Base-by-base conservation (phyloP, 225 moss, liverwort and hornwort genomes). In the Sphagnum tenellum region DNA sequence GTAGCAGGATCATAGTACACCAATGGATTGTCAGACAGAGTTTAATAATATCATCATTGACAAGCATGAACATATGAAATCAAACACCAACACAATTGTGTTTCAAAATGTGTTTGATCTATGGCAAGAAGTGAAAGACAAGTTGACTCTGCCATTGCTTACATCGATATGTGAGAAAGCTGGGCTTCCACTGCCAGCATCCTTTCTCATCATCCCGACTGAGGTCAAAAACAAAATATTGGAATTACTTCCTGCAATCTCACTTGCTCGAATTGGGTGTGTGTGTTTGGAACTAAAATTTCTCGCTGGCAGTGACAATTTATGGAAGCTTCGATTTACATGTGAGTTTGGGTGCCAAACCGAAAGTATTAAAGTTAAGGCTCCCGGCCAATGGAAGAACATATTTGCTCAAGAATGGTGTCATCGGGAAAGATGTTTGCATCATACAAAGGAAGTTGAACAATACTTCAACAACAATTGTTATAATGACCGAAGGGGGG, bases 41-140 rank as follows among this genome's bases (percentile, higher is more conserved):
- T 29, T 1, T 29, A 29, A 29, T 29, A 29, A 29, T 29, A 29
- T 29, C 29, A 29, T 29, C 5, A 59, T 67, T 3, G 80, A 67
- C 57, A 69, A 63, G 58, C 46, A 56, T 8, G 0, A 59, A n/a
- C 62, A 65, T 47, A 50, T 67, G 44, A 75, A 75, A 5, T 64
- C 57, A 57, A 79, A 79, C 50, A 67, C 60, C 48, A 74, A 74
- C 47, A 74, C 29, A 29, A 29, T 1, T 29, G 29, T 87, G 47
- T 89, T 86, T 60, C 76, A 75, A 55, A 70, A 90, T 66, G 77
- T 92, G 50, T 96, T 88, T 70, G 90, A 87, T 69, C 78, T 92
- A 3, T 96, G 96, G 96, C 88, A 90, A 72, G 86, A 92, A 67
- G 96, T 88, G 64, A 96, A 96, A 74, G 96, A 96, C 72, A 79